Percentiles rank a stretch among this genome's conserved stretches.
These are phyloP conservation scores for Plectosphaerella plurivora DNA, from an alignment of 2,329 filamentous ascomycete genomes.

Conservation along the genomic window DNA sequence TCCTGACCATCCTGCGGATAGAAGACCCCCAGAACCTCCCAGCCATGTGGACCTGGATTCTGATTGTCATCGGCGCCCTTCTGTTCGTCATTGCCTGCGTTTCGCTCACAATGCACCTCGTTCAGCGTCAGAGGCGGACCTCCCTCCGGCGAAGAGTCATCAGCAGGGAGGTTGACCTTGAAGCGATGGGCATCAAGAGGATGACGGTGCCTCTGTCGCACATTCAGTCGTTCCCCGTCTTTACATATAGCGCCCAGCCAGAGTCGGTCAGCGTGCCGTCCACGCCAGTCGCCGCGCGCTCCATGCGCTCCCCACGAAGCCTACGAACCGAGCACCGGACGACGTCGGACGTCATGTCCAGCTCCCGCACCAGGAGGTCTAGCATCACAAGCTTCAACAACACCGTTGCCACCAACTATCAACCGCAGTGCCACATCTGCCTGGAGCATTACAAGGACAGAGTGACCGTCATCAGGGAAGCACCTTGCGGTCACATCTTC, in stretches of 20 bases:
- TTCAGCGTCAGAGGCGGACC: slow-evolving; percentile 68
- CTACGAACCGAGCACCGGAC: slow-evolving; percentile 9
- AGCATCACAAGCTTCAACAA: slow-evolving; percentile 26
- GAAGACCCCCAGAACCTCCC: slow-evolving; percentile 50
- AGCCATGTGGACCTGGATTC: slow-evolving; percentile 75
- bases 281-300: slow-evolving; percentile 29
- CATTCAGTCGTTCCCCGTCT: slow-evolving; percentile 72
- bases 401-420: slow-evolving; percentile 54
- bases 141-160: slow-evolving; percentile 66
- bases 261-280: slow-evolving; percentile 29
- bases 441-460: slow-evolving; percentile 72
- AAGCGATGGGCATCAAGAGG: slow-evolving; percentile 78
- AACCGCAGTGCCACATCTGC: slow-evolving; percentile 87
- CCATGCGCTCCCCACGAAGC: slow-evolving; percentile 18
- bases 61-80: slow-evolving; percentile 68
- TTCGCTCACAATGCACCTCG: slow-evolving; percentile 69
- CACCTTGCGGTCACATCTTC: slow-evolving; percentile 89
- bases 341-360: slow-evolving; percentile 5
- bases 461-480: slow-evolving; percentile 71
- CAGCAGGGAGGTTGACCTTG: slow-evolving; percentile 78
- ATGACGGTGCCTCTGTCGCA: slow-evolving; percentile 70
- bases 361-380: slow-evolving; percentile 30
- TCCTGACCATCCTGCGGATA: slow-evolving; percentile 52
- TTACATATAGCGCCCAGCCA: slow-evolving; percentile 64
- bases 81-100: slow-evolving; percentile 62